These are phyloP conservation scores for Phytophthora meadii DNA, from an alignment of 352 stramenopile species.

Conservation along the genomic window DNA sequence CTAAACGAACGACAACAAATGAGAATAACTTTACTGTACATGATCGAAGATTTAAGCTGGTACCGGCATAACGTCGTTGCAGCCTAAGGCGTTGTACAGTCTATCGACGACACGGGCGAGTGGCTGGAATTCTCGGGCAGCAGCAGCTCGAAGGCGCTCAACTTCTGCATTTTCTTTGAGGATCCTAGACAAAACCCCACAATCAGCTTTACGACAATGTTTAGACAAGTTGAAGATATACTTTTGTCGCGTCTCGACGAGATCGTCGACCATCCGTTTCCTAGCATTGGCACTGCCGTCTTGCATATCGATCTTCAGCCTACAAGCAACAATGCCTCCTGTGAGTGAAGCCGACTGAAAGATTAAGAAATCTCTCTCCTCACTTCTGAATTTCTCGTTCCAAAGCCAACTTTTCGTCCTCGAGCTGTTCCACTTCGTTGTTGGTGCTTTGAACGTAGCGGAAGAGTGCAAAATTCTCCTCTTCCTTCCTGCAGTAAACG, in stretches of 20 bases:
- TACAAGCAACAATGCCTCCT: constrained; percentile 11
- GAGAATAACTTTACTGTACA: background rate
- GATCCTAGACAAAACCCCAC: constrained; percentile 47
- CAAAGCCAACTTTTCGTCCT: constrained; percentile 74
- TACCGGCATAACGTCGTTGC: constrained; percentile 83
- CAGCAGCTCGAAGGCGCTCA: constrained; percentile 65
- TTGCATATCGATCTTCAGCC: constrained; percentile 65
- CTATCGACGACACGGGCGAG: constrained; percentile 75
- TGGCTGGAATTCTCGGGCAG: constrained; percentile 74
- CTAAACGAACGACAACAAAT: constrained; percentile 13
- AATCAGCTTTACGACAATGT: too few relatives aligned
- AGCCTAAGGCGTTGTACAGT: constrained; percentile 80
- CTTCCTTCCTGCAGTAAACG: constrained; percentile 75
- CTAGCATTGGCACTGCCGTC: constrained; percentile 69
- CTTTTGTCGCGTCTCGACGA: constrained; percentile 78
- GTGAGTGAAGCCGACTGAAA: too few relatives aligned
- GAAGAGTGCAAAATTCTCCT: constrained; percentile 85
- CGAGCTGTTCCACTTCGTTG: constrained; percentile 83
- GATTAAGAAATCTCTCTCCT: background rate
- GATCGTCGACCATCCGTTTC: constrained; percentile 76
- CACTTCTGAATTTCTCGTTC: constrained; percentile 73
- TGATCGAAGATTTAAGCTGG: background rate
- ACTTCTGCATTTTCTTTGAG: constrained; percentile 80
- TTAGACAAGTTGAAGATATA: constrained; percentile 21
- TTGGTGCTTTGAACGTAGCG: constrained; percentile 83